Conservation (phyloP, 345 rosid genomes). For the Gossypium longicalyx region DNA sequence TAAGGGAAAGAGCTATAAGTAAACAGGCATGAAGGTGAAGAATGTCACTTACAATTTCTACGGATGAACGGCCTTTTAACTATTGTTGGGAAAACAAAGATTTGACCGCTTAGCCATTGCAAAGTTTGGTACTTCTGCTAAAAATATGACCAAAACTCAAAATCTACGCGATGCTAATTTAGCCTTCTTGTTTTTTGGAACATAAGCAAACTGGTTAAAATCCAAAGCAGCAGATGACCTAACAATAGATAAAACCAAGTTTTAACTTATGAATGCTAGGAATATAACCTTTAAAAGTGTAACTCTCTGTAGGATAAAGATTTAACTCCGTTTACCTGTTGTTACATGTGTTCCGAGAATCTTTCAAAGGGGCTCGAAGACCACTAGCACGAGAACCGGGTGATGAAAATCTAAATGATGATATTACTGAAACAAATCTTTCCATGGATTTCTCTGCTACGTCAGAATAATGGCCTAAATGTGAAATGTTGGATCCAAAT, state of each 20-base stretch:
- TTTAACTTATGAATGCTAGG: conserved; percentile 5
- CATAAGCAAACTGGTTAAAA: conserved; percentile 60
- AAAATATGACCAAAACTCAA: neutral
- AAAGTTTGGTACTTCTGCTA: no score
- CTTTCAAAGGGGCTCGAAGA: conserved; percentile 83
- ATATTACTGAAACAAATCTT: conserved; percentile 64
- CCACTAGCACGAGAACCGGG: conserved; percentile 93
- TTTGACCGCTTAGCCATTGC: no score
- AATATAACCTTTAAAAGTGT: neutral
- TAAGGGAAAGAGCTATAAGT: neutral
- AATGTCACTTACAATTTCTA: neutral
- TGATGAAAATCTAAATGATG: conserved; percentile 53
- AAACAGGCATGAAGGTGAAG: neutral
- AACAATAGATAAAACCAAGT: conserved; percentile 10
- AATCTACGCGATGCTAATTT: neutral
- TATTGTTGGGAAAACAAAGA: neutral
- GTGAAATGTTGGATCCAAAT: conserved; percentile 80
- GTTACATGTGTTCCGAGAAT: conserved; percentile 41
- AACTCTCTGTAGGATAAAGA: neutral
- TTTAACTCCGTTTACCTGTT: conserved; percentile 38
- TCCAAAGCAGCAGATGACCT: conserved; percentile 47
- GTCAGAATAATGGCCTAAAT: conserved; percentile 53
- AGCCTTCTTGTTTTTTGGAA: conserved; percentile 25
- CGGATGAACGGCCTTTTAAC: neutral
- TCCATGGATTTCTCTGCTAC: conserved; percentile 88